Percentiles rank a stretch among this genome's conserved stretches.
Evolutionary conservation across 345 rosid species (phyloP).

Genomic region (Acer yangbiense): DNA sequence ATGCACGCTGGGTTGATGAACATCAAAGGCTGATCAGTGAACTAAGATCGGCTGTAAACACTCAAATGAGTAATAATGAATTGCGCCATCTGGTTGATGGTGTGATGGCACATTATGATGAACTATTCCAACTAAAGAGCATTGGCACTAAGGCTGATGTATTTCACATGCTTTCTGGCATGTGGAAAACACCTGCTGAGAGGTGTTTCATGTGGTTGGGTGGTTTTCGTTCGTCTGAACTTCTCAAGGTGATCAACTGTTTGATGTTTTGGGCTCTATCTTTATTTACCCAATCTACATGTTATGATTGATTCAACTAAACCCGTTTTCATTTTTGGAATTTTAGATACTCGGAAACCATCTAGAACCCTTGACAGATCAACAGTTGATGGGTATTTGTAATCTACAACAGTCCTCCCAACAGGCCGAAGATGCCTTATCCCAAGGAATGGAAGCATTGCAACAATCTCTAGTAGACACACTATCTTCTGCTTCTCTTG

Average conservation of each 20-base stretch:
- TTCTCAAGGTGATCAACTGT: conserved; percentile 63
- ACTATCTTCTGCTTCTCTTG: conserved; percentile 65
- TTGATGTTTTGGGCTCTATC: not conserved
- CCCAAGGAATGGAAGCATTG: conserved; percentile 96
- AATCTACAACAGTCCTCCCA: conserved; percentile 96
- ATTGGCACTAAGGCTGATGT: conserved; percentile 79
- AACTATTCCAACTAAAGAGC: conserved; percentile 70
- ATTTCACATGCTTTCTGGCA: conserved; percentile 94
- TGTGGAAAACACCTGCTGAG: conserved; percentile 97
- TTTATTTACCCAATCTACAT: not conserved
- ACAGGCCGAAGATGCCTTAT: conserved; percentile 95
- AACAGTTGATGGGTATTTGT: conserved; percentile 89
- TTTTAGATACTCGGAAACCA: conserved; percentile 80
- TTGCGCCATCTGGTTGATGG: conserved; percentile 68
- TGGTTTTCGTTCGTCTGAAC: conserved; percentile 89
- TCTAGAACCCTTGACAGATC: conserved; percentile 88
- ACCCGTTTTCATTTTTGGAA: not conserved
- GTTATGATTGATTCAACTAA: not conserved
- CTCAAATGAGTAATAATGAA: conserved; percentile 64
- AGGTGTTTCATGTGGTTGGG: conserved; percentile 98
- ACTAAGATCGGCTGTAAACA: conserved; percentile 69
- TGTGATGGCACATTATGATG: conserved; percentile 82
- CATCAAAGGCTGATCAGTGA: conserved; percentile 75
- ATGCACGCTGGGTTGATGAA: conserved; percentile 87
- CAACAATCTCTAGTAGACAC: conserved; percentile 90